phyloP scores from a whole-genome alignment of 768 basidiomycete species.

The Leccinum subgranulosum region DNA sequence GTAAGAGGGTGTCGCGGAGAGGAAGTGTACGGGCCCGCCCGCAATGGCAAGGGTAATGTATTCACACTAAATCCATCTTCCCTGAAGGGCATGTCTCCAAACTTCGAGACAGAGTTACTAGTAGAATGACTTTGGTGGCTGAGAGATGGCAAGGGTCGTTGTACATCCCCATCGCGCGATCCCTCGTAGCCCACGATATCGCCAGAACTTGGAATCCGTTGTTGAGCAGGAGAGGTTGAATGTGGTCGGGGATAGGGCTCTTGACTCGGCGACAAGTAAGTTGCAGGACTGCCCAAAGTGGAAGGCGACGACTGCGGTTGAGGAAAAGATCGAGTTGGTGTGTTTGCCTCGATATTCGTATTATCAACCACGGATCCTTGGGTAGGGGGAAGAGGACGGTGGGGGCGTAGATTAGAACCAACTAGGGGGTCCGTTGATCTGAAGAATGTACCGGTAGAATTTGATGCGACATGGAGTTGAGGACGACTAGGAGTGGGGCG shows the following conservation, averaged over 20 bases:
- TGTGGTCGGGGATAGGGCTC: conserved; percentile 64
- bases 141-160: conserved; percentile 24
- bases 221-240: conserved; percentile 46
- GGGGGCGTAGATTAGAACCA: conserved; percentile 20
- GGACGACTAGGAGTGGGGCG: conserved; percentile 30
- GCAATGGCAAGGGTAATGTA: conserved; percentile 25
- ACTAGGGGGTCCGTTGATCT: conserved; percentile 19
- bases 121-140: conserved; percentile 29
- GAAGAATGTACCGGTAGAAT: conserved; percentile 9
- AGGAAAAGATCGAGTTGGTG: conserved; percentile 18
- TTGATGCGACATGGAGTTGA: conserved; percentile 22
- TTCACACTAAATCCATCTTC: conserved; percentile 28
- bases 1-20: conserved; percentile 31
- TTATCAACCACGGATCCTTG: conserved; percentile 21
- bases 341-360: conserved; percentile 15
- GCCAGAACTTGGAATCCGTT: conserved; percentile 22
- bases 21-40: conserved; percentile 26
- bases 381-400: conserved; percentile 31
- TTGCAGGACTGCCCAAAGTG: conserved; percentile 14
- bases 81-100: conserved; percentile 29
- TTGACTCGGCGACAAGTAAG: conserved; percentile 42
- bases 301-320: conserved; percentile 26
- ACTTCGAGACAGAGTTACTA: conserved; percentile 27
- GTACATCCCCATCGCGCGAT: conserved; percentile 28
- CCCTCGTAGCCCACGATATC: conserved; percentile 18